Evolutionary conservation across 306 rosid species (phyloP).

Genomic region (Pyrus betulifolia): DNA sequence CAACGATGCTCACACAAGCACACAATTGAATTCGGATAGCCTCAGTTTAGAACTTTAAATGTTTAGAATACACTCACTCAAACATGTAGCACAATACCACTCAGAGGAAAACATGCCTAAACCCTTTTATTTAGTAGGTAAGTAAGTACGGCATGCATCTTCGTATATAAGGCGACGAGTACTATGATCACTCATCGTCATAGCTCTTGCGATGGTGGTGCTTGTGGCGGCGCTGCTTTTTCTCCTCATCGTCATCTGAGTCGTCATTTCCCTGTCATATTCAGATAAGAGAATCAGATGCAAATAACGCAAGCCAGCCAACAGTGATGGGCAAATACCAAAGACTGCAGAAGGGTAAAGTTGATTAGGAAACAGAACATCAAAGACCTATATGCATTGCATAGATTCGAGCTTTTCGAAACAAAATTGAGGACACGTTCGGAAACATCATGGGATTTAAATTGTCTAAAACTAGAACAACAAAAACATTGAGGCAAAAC

Average conservation of each 20-base stretch:
- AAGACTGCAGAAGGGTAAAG: neutral
- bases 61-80: neutral
- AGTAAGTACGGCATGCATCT: conserved; percentile 33
- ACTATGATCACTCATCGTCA: conserved; percentile 56
- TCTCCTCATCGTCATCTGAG: conserved; percentile 52
- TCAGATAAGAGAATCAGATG: conserved; percentile 4
- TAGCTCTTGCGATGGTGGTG: conserved; percentile 57
- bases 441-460: neutral
- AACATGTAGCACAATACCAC: conserved; percentile 14
- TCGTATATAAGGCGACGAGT: conserved; percentile 7
- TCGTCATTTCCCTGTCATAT: conserved; percentile 42
- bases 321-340: neutral
- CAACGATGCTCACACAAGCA: neutral
- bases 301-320: neutral
- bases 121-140: conserved; percentile 47
- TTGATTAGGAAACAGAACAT: neutral
- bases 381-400: neutral
- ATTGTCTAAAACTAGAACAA: neutral
- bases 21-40: neutral
- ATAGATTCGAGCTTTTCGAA: neutral
- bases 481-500: neutral
- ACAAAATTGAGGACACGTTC: neutral
- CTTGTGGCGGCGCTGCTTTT: conserved; percentile 41
- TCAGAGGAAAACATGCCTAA: conserved; percentile 24
- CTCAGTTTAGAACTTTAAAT: neutral